Evolutionary conservation across 345 rosid species (phyloP).

Genomic region (Nephelium lappaceum): DNA sequence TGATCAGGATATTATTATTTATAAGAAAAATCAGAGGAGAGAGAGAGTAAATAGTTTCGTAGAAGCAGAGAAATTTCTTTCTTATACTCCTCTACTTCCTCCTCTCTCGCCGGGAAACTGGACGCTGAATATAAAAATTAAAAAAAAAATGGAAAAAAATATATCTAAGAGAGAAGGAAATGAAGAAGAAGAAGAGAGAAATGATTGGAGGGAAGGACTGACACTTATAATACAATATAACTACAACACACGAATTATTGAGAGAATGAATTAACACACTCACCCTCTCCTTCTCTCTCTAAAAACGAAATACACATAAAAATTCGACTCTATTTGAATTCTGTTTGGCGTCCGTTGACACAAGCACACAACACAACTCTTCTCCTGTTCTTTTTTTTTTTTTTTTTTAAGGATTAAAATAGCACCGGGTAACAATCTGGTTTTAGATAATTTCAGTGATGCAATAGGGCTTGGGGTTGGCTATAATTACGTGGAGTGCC

Average conservation of each 20-base stretch:
- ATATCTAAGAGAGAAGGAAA: background rate
- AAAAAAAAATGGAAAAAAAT: background rate
- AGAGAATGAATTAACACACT: background rate
- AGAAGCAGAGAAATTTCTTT: constrained; percentile 72
- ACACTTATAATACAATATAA: background rate
- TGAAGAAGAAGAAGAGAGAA: background rate
- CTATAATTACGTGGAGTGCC: constrained; percentile 1
- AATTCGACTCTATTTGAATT: constrained; percentile 38
- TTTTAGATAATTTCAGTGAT: background rate
- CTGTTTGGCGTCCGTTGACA: constrained; percentile 61
- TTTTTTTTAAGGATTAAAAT: background rate
- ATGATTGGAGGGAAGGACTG: constrained; percentile 34
- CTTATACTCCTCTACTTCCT: constrained; percentile 91
- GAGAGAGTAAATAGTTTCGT: constrained; percentile 62
- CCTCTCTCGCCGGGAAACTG: constrained; percentile 72
- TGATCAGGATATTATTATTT: constrained; percentile 17
- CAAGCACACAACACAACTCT: constrained; percentile 26
- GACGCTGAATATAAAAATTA: constrained; percentile 14
- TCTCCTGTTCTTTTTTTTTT: background rate
- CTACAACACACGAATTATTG: background rate
- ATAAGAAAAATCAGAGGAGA: constrained; percentile 7
- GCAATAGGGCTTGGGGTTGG: background rate
- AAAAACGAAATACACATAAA: background rate
- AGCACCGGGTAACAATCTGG: background rate
- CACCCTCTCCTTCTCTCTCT: background rate